Evolutionary conservation across 2,329 filamentous ascomycete species (phyloP), one percentile per base, ranked within the genome.

Genomic region (Alternaria ventricosa): DNA sequence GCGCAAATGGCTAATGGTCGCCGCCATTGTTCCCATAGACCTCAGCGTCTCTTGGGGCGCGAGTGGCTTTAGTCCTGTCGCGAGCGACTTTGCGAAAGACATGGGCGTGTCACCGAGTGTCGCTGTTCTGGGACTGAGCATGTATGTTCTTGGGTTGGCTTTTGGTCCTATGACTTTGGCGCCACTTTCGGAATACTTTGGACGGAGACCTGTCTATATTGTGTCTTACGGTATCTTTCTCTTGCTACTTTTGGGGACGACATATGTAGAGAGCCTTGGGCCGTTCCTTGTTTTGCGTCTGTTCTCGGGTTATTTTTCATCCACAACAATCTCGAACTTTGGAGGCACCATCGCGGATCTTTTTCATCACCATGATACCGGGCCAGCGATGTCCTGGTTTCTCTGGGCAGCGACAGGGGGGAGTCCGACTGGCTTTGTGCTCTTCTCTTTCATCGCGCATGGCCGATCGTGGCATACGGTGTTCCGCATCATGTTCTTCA

Each of bases 331-430:
- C 11, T 76, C 75, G 9, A 79, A 79, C 41, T 79, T 79, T 28
- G 83, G 83, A 4, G 83, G 82, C 4, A 81, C 82, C 0, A 83
- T 84, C 46, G 82, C 83, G 3, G 82, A 84, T 66, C 72, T 85
- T 47, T 81, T 81, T 65, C 72, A 82, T 50, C 74, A 83, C 64
- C 75, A 81, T 57, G 77, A 82, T 45, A 82, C 80, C 1, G 81
- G 81, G 6, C 76, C 75, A 10, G 79, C 81, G 0, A 82, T 82
- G 80, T 77, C 75, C 6, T 71, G 80, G 45, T 84, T 83, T 44
- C 77, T 84, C 1, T 84, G 83, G 80, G 83, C 83, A 2, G 83
- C 83, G 0, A 84, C 82, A 0, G 79, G 79, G 15, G 83, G 83
- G 0, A 82, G 79, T 13, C 83, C 83, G 1, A 80, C 81, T 9